Evolutionary conservation across 2,329 filamentous ascomycete genomes (phyloP).

Genomic region (Aspergillus ustus): DNA sequence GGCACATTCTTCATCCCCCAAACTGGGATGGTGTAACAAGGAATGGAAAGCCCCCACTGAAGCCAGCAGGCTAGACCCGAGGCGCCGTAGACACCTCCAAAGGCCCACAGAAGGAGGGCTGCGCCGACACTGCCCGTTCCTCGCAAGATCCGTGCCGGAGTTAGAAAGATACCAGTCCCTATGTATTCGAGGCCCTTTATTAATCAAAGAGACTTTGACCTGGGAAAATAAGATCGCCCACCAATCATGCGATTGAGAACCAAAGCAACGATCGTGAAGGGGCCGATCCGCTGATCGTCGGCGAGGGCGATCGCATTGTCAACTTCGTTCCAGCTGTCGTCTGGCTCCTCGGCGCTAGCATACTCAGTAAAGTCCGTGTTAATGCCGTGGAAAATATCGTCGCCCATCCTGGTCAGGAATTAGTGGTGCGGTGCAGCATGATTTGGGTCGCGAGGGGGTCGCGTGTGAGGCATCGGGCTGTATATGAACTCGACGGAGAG

Average conservation of each 20-base stretch:
- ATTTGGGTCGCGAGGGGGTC: background rate
- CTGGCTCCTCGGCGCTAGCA: background rate
- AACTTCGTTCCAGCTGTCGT: background rate
- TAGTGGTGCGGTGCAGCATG: background rate
- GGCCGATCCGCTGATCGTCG: background rate
- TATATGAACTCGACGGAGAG: background rate
- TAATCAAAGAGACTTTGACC: background rate
- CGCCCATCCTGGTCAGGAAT: background rate
- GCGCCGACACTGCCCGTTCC: background rate
- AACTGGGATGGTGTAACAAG: background rate
- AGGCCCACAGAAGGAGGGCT: background rate
- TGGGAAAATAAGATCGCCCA: background rate
- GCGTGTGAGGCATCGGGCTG: background rate
- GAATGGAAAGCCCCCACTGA: background rate
- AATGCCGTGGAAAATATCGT: background rate
- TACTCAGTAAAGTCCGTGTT: background rate
- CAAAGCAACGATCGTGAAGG: background rate
- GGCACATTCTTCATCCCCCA: background rate
- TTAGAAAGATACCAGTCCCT: constrained; percentile 2
- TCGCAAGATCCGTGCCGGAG: background rate
- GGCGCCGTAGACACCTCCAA: background rate
- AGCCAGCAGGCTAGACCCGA: constrained; percentile 1
- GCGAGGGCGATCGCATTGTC: background rate
- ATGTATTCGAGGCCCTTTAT: background rate
- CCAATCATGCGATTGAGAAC: constrained; percentile 1